Percentiles rank a stretch among this genome's conserved stretches.
phyloP scores from a whole-genome alignment of 1,284 basidiomycete genomes.

The Rhodotorula sp. region DNA sequence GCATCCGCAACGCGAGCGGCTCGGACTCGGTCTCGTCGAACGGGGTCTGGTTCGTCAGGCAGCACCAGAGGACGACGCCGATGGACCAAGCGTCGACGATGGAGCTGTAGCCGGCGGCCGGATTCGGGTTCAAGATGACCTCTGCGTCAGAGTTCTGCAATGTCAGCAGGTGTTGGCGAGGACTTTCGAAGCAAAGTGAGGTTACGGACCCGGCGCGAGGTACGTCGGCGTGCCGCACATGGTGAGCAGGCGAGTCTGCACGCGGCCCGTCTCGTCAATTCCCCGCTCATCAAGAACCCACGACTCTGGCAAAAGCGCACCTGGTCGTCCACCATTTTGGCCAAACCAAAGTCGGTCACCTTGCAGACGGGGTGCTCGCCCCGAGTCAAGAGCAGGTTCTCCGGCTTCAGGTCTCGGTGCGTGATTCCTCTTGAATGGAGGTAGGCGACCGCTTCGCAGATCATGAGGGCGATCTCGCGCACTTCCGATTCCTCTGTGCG shows the following conservation, averaged over 20 bases:
- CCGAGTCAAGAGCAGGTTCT: slow-evolving; percentile 74
- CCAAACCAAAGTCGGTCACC: slow-evolving; percentile 89
- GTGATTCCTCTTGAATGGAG: slow-evolving; percentile 72
- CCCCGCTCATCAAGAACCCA: neutral
- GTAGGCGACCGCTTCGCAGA: slow-evolving; percentile 67
- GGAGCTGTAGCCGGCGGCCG: slow-evolving; percentile 70
- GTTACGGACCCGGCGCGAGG: slow-evolving; percentile 60
- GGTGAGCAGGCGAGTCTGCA: slow-evolving; percentile 56
- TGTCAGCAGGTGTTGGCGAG: neutral
- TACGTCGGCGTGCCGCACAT: slow-evolving; percentile 84
- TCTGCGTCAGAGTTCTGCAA: slow-evolving; percentile 51
- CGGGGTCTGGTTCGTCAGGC: slow-evolving; percentile 64
- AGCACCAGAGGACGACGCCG: slow-evolving; percentile 89
- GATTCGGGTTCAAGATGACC: slow-evolving; percentile 69
- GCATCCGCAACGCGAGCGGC: slow-evolving; percentile 52
- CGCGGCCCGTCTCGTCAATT: neutral
- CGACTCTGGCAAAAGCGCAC: slow-evolving; percentile 13
- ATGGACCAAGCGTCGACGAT: slow-evolving; percentile 90
- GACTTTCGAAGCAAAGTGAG: neutral
- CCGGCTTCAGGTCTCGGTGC: slow-evolving; percentile 90
- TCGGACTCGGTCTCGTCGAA: slow-evolving; percentile 63
- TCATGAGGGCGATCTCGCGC: slow-evolving; percentile 67
- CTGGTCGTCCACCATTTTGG: slow-evolving; percentile 71
- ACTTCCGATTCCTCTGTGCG: slow-evolving; percentile 59
- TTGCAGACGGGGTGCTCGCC: slow-evolving; percentile 67